Evolutionary conservation across 2,329 filamentous ascomycete genomes (phyloP), one percentile per base, ranked within the genome.

Genomic region (Sodiomyces alkalinus): DNA sequence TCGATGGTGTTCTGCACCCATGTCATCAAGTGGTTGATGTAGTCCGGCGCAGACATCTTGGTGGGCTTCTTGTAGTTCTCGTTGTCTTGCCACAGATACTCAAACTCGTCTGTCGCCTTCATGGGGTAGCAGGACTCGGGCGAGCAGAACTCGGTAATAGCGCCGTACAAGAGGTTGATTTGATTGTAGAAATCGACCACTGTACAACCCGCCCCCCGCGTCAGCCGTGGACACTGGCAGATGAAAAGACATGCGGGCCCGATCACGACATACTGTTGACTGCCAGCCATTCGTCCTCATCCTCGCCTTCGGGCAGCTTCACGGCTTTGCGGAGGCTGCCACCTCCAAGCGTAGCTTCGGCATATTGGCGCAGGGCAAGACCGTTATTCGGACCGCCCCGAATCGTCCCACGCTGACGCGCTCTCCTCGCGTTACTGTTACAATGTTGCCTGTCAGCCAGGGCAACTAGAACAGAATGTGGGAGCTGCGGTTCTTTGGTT

Each of bases 111-210:
- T 7, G 90, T 98, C n/a, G 90, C 90, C 58, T 98, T 98, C 90
- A 98, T 98, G 60, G 96, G 90, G 1, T 90, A 90, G 53, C 90
- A 98, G 39, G 85, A 85, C 51, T 90, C 80, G 18, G 90, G 87
- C 16, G 90, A 96, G 64, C 90, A 98, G 58, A 98, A 98, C 51
- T 98, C 90, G 34, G 90, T 98, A 50, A 98, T 98, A 40, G 90
- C 90, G 34, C 92, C 92, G 53, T 98, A 98, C 34, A 98, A 76
- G 19, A 98, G 70, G 58, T 98, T 98, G 64, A 98, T 92, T 58
- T 98, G 90, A 62, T 98, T 98, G 72, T 98, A 98, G 58, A 98
- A 98, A 58, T 98, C 90, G 61, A 98, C 90, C 62, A 98, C 86
- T 93, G 41, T 15, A 26, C 15, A 19, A n/a, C n/a, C n/a, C 10